Base-by-base conservation (phyloP, 176 grass and related monocot genomes). In the Rhynchospora tenuis region DNA sequence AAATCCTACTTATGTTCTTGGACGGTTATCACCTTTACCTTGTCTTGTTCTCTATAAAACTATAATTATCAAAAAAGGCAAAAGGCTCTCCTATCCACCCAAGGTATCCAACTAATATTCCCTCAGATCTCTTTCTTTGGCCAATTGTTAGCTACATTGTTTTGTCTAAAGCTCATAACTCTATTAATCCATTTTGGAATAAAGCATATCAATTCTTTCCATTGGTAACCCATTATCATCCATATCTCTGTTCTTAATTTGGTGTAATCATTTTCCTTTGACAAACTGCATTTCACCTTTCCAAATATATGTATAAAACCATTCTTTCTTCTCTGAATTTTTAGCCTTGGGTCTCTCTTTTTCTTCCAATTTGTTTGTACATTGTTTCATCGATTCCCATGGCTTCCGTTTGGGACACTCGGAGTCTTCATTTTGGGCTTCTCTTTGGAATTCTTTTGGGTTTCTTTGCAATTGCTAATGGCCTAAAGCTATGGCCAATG, bases 401-500 rank as follows among this genome's bases (percentile, higher is more conserved):
- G 79, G 79, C 13, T 65, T 47, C 42, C 42, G 26, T 64, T 82
- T 47, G n/a, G 42, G 23, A 19, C 66, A 45, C 51, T 7, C 24
- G 20, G 33, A 76, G 22, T 28, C 67, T 83, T 33, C 68, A 74
- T 80, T 55, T 91, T 81, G 82, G 67, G 57, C 77, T 98, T 79
- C 82, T 98, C 17, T 45, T 94, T 59, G 79, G 78, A 16, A 62
- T 85, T 74, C 66, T 91, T 44, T 47, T 80, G 2, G 85, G 86
- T 60, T 86, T 81, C 83, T 91, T 64, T 83, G 50, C 79, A 13
- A 87, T 54, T 3, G 54, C 84, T 51, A 66, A 91, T 7, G 83
- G 82, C 55, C 59, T 95, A 28, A 87, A 98, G 46, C 2, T 98
- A 65, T 98, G 95, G 95, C 95, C 95, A 10, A 95, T 98, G 95